Conservation (phyloP, 495 filamentous ascomycete genomes). For the Venustampulla echinocandica region DNA sequence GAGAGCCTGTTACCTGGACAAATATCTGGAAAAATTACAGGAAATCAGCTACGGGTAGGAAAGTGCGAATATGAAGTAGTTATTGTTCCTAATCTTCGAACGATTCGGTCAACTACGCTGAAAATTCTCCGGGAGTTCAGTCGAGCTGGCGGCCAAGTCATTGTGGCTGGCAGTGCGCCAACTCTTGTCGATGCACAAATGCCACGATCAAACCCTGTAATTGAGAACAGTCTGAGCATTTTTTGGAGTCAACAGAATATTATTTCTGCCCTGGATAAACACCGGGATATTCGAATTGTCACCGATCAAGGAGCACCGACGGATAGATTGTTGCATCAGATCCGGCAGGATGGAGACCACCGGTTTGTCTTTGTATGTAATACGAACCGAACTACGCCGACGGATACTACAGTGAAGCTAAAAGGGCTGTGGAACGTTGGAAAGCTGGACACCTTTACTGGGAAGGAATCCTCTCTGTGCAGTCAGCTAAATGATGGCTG, state of each 20-base stretch:
- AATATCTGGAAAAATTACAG: slow-evolving; percentile 1
- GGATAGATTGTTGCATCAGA: slow-evolving; percentile 21
- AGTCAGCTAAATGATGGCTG: slow-evolving; percentile 4
- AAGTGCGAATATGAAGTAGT: slow-evolving; percentile 20
- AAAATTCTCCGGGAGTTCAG: slow-evolving; percentile 13
- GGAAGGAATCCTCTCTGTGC: not conserved
- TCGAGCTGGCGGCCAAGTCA: slow-evolving; percentile 12
- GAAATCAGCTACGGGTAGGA: slow-evolving; percentile 17
- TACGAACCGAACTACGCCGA: slow-evolving; percentile 14
- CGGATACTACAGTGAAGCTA: slow-evolving; percentile 10
- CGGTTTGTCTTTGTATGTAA: slow-evolving; percentile 25
- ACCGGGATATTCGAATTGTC: slow-evolving; percentile 14
- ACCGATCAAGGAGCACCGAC: not conserved
- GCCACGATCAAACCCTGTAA: not conserved
- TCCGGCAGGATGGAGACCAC: slow-evolving; percentile 21
- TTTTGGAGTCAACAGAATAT: slow-evolving; percentile 16
- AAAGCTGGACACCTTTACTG: slow-evolving; percentile 17
- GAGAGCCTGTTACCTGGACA: slow-evolving; percentile 23
- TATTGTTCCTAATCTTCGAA: slow-evolving; percentile 22
- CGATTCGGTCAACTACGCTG: slow-evolving; percentile 19
- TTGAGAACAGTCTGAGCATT: slow-evolving; percentile 5
- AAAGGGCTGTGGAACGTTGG: slow-evolving; percentile 18
- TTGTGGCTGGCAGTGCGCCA: slow-evolving; percentile 15
- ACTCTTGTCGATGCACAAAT: slow-evolving; percentile 13
- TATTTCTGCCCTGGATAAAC: slow-evolving; percentile 12